Base-by-base conservation (phyloP, 345 rosid genomes). In the Cardamine occulta region DNA sequence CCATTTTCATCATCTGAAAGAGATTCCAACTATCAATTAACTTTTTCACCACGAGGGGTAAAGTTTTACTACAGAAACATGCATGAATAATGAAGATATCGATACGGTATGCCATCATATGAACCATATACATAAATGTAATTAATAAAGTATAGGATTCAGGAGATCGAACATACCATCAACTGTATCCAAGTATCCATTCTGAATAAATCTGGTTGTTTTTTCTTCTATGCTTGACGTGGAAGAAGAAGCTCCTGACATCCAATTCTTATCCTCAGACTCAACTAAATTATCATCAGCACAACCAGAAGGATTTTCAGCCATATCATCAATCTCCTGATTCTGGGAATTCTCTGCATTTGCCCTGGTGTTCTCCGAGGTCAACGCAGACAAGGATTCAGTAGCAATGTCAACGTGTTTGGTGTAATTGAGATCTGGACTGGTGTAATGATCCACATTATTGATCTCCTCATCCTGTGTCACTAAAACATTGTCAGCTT, bases 151-250 rank as follows among this genome's bases (percentile, higher is more conserved):
- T 54, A 29, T 56, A 55, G 39, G 55, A n/a, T 57, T 39, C 49
- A 78, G 26, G 66, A 66, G 23, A 67, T 45, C 21, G 34, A 42
- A 63, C 76, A 77, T 80, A 92, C 97, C 84, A 62, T 87, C 93
- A 56, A 82, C 52, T 51, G 80, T 70, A 65, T 89, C 97, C 76
- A 92, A 85, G 54, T 83, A 85, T 60, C 94, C 97, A 65, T 75
- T 77, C 61, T 86, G 91, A 68, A 92, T 80, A 78, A 92, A 90
- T 26, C 79, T 87, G 66, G 84, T 72, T 75, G 85, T 86, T 71
- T 83, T 87, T 73, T 84, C 89, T 69, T 88, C 86, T 80, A 87
- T 64, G 52, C 75, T 84, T 81, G 80, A 70, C 75, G 59, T 69
- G 37, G 67, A 72, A 66, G 69, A 74, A 59, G 82, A 51, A 70